phyloP scores from a whole-genome alignment of 345 rosid species.

The Hibiscus trionum region DNA sequence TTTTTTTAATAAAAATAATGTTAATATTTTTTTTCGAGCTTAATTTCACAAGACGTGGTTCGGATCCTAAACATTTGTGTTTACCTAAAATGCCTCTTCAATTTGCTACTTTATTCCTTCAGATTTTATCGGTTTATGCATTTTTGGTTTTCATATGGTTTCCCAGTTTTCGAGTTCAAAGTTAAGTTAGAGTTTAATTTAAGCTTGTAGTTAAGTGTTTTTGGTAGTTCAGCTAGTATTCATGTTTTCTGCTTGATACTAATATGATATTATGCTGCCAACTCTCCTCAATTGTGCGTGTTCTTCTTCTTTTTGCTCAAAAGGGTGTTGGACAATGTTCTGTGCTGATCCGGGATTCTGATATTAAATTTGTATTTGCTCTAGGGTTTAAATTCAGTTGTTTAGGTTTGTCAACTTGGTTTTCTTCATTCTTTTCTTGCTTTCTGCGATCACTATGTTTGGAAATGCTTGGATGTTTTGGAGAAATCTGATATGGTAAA shows the following conservation, averaged over 20 bases:
- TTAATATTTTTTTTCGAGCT: background rate
- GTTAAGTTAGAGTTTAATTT: background rate
- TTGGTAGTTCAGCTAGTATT: slow-evolving; percentile 15
- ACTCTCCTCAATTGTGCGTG: background rate
- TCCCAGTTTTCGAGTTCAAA: background rate
- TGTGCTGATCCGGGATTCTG: background rate
- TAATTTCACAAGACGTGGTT: background rate
- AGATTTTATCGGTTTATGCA: background rate
- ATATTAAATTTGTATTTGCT: too few species aligned
- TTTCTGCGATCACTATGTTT: background rate
- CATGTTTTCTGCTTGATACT: background rate
- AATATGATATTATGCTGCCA: background rate
- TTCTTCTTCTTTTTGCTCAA: background rate
- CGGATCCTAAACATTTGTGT: background rate
- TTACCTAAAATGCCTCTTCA: background rate
- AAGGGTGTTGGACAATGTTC: background rate
- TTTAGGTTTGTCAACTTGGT: background rate
- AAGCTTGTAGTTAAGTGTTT: background rate
- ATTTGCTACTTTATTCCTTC: background rate
- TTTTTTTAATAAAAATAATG: background rate
- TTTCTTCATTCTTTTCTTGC: background rate
- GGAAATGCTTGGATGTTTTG: background rate
- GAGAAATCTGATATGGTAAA: background rate
- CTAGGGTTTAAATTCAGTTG: too few species aligned
- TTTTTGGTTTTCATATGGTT: background rate